These are phyloP conservation scores for Cyclotella sp. DNA, from an alignment of 108 stramenopile species.

Conservation along the genomic window DNA sequence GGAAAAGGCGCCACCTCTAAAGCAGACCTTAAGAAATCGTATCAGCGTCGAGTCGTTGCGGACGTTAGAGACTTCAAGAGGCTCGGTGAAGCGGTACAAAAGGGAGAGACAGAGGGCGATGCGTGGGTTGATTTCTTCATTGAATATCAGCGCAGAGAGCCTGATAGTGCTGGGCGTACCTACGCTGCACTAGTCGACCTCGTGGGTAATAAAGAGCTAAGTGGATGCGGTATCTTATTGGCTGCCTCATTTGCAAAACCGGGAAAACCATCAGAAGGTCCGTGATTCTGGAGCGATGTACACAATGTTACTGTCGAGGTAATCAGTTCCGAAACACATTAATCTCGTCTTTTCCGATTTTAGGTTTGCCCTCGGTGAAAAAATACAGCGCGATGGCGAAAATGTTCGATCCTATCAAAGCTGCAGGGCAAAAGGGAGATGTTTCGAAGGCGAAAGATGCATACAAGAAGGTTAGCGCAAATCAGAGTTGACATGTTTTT, in stretches of 20 bases:
- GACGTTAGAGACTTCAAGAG: constrained; percentile 59
- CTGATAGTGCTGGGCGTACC: constrained; percentile 54
- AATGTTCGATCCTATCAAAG: constrained; percentile 53
- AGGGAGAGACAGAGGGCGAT: constrained; percentile 44
- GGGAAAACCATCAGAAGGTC: constrained; percentile 59
- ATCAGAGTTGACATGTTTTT: neutral
- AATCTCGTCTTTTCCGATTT: neutral
- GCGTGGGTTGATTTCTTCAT: constrained; percentile 69
- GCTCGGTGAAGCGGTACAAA: constrained; percentile 48
- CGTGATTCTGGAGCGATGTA: neutral
- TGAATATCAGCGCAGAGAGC: constrained; percentile 51
- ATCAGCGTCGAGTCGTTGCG: constrained; percentile 48
- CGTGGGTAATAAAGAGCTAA: constrained; percentile 36
- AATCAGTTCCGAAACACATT: too few relatives aligned
- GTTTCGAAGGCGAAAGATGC: constrained; percentile 48
- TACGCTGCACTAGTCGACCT: constrained; percentile 64
- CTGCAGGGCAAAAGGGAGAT: constrained; percentile 60
- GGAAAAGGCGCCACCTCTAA: constrained; percentile 48
- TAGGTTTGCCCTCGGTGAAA: constrained; percentile 51
- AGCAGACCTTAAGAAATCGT: constrained; percentile 39
- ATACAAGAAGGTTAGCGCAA: constrained; percentile 29
- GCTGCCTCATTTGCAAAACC: constrained; percentile 59
- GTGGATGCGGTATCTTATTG: constrained; percentile 52
- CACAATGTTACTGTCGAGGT: neutral
- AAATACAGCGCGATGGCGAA: constrained; percentile 45